These are phyloP conservation scores for Volvox reticuliferus DNA, from an alignment of 139 green algal genomes.

Conservation along the genomic window DNA sequence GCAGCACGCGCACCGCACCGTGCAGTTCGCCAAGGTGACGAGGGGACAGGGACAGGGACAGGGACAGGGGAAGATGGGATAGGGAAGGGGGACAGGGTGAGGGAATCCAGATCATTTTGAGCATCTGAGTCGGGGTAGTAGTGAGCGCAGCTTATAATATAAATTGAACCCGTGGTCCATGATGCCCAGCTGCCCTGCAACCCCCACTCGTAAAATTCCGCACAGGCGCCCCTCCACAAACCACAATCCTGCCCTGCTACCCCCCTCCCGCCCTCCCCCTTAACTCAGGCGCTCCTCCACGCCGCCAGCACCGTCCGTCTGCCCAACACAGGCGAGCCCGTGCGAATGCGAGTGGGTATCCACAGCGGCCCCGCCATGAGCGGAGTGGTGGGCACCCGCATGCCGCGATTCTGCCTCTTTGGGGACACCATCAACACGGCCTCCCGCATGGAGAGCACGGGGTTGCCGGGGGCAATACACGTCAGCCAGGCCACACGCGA, in stretches of 20 bases:
- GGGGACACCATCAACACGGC: conserved; percentile 52
- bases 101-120: background rate
- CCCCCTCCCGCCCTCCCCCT: background rate
- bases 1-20: conserved; percentile 38
- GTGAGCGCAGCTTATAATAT: no score
- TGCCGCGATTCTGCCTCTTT: conserved; percentile 55
- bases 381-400: conserved; percentile 50
- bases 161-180: no score
- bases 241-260: no score
- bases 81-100: background rate
- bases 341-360: conserved; percentile 53
- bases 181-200: no score
- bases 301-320: conserved; percentile 17
- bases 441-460: conserved; percentile 60
- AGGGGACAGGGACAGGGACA: background rate
- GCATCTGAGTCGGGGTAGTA: no score
- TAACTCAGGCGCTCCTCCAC: conserved; percentile 21
- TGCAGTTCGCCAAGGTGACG: conserved; percentile 50
- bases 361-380: conserved; percentile 49
- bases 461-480: conserved; percentile 56
- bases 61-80: background rate
- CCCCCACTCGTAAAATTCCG: no score
- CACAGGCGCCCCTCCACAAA: no score
- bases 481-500: conserved; percentile 43
- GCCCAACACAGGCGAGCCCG: conserved; percentile 29